A percentile compares a stretch with the other conserved stretches of the same genome.
Conservation (phyloP, 129 eudicot genomes). For the Mikania micrantha region DNA sequence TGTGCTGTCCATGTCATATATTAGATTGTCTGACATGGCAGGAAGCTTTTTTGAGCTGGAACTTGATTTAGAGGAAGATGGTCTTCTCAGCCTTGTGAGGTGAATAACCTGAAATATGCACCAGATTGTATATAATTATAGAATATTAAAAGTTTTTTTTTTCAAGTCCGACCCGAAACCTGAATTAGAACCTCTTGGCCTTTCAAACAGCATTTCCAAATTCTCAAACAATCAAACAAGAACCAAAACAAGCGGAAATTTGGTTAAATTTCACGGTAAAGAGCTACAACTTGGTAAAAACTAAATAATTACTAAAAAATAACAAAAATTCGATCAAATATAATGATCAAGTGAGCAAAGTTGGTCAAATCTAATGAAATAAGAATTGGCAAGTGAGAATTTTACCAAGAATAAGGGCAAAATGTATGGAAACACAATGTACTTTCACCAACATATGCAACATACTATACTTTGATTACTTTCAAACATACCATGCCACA, state of each 20-base stretch:
- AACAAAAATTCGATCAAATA: not conserved
- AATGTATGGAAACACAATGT: not conserved
- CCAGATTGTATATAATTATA: not conserved
- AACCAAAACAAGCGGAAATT: no score
- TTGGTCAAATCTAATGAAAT: not conserved
- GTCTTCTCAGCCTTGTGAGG: conserved; percentile 62
- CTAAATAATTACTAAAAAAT: not conserved
- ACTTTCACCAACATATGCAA: not conserved
- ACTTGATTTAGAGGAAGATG: conserved; percentile 43
- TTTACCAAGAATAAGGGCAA: not conserved
- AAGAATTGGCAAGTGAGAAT: not conserved
- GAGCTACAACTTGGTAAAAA: no score
- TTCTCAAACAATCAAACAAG: no score
- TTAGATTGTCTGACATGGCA: conserved; percentile 54
- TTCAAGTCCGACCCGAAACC: no score
- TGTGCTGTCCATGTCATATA: conserved; percentile 73
- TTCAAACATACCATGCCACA: not conserved
- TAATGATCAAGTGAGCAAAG: not conserved
- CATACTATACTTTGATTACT: not conserved
- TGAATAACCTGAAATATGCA: conserved; percentile 38
- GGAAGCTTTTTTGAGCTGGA: conserved; percentile 38
- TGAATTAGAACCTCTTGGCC: no score
- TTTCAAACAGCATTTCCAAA: no score
- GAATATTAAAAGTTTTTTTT: not conserved
- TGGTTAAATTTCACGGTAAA: not conserved